Percentiles rank a stretch among this genome's conserved stretches.
These are phyloP conservation scores for Coemansia guatemalensis DNA, from an alignment of 192 early-diverging fungal genomes.

Conservation along the genomic window DNA sequence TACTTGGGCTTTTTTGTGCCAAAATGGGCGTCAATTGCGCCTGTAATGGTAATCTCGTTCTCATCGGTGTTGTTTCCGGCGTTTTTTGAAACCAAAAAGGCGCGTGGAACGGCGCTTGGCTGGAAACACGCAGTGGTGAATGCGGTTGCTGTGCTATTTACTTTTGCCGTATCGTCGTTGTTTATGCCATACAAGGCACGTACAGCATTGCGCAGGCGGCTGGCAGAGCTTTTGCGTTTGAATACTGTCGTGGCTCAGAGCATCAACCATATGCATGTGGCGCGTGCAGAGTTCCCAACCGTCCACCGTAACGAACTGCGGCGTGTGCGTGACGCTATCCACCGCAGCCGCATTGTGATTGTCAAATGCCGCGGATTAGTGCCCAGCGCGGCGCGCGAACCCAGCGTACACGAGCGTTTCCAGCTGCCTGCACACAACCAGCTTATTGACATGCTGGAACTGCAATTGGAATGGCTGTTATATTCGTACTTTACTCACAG, in stretches of 20 bases:
- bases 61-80: conserved; percentile 35
- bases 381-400: conserved; percentile 26
- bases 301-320: conserved; percentile 23
- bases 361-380: conserved; percentile 31
- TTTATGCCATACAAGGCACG: conserved; percentile 49
- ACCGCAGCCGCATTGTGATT: conserved; percentile 26
- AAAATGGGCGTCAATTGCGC: conserved; percentile 16
- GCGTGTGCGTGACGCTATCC: conserved; percentile 14
- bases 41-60: conserved; percentile 40
- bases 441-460: conserved; percentile 37
- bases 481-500: conserved; percentile 43
- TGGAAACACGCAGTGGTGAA: conserved; percentile 45
- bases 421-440: conserved; percentile 20
- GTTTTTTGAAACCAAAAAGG: conserved; percentile 1
- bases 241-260: conserved; percentile 31
- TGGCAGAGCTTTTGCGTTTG: conserved; percentile 33
- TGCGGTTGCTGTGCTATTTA: conserved; percentile 32
- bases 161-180: conserved; percentile 28
- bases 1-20: conserved; percentile 29
- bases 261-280: conserved; percentile 46
- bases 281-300: conserved; percentile 28
- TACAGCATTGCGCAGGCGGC: conserved; percentile 23
- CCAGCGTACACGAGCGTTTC: conserved; percentile 44
- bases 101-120: conserved; percentile 18
- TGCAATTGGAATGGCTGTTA: conserved; percentile 47